These are phyloP conservation scores for Heliocybe sulcata DNA, from an alignment of 1,284 basidiomycete species.

Conservation along the genomic window DNA sequence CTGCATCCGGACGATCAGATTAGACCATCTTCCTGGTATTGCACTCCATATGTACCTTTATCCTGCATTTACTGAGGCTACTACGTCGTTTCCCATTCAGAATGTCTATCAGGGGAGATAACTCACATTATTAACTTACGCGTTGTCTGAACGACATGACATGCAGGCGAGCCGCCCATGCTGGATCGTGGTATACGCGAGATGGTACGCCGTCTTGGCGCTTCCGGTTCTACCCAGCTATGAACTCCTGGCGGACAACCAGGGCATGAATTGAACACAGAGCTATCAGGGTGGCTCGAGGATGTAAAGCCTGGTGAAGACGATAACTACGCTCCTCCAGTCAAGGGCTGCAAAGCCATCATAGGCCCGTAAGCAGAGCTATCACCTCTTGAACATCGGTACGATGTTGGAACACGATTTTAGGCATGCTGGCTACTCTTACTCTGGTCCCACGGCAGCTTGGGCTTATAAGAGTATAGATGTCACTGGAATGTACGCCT, in stretches of 20 bases:
- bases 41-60: neutral
- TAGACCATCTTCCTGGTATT: neutral
- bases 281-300: slow-evolving; percentile 63
- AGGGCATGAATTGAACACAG: slow-evolving; percentile 51
- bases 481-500: slow-evolving; percentile 60
- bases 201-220: slow-evolving; percentile 40
- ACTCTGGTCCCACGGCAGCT: slow-evolving; percentile 90
- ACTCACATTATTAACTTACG: neutral
- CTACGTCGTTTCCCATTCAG: neutral
- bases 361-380: slow-evolving; percentile 80
- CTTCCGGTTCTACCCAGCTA: slow-evolving; percentile 9
- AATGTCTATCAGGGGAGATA: neutral
- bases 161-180: slow-evolving; percentile 71
- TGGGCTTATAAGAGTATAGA: slow-evolving; percentile 95
- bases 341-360: slow-evolving; percentile 80
- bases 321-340: slow-evolving; percentile 49
- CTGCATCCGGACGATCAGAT: no score
- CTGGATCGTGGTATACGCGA: slow-evolving; percentile 86
- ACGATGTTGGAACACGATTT: no score
- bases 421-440: slow-evolving; percentile 95
- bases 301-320: slow-evolving; percentile 45
- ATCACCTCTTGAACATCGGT: no score
- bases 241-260: slow-evolving; percentile 7
- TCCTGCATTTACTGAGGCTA: neutral
- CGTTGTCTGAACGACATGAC: neutral